Evolutionary conservation across 2,329 filamentous ascomycete genomes (phyloP), one percentile per base, ranked within the genome.

Genomic region (Claviceps capensis): DNA sequence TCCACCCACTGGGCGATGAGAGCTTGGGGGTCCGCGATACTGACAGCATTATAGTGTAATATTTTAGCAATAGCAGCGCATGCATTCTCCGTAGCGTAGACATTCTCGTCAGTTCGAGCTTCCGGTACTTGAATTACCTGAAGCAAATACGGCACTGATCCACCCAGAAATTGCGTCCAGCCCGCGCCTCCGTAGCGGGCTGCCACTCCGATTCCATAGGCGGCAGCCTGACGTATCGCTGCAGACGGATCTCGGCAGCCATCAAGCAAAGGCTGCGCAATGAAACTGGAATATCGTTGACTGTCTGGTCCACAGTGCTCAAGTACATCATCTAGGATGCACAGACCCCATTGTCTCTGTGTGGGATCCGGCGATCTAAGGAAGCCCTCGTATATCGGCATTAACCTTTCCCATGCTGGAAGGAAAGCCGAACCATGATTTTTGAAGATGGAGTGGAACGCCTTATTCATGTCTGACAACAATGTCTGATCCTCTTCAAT

Each of bases 381-480:
- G 67, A 97, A 97, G 36, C 76, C 76, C 60, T 90, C 83, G 67
- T 97, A 97, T 52, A 88, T 95, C 11, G 78, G 73, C 67, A 95
- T 81, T 23, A 98, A 76, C 50, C 81, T 80, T 65, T 95, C 86
- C 90, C 91, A 98, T 43, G 88, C 76, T 5, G 83, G 85, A 51
- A 98, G 76, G 75, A 98, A 98, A 11, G 78, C 73, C 9, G 82
- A 76, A 23, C 88, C 87, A 65, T 96, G 89, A 71, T 95, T 90
- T 75, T 97, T 97, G 78, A 98, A 98, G 58, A 98, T 88, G 55
- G 89, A 91, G 70, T 98, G 93, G 78, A 95, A 98, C 0, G 93
- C 91, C 75, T 98, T 98, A 80, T 98, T 98, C 93, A 98, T 98
- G 64, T 98, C 93, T 1, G 90, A 95, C 44, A 98, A 78, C 17